Evolutionary conservation across 2,329 filamentous ascomycete genomes (phyloP).

Genomic region (Xylaria arbuscula): DNA sequence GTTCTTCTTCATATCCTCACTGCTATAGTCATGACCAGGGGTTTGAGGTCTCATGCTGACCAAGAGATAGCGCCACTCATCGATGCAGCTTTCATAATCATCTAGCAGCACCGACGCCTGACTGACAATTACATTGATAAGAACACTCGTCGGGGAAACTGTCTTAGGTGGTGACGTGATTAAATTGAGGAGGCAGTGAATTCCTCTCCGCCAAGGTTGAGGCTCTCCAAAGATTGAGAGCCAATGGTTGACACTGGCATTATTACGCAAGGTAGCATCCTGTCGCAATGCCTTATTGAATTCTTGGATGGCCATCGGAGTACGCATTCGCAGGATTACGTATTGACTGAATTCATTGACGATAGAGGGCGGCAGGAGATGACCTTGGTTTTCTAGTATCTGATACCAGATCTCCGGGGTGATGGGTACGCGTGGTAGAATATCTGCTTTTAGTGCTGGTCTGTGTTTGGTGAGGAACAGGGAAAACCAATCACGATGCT

Average conservation of each 20-base stretch:
- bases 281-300: slow-evolving; percentile 17
- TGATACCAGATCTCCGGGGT: slow-evolving; percentile 23
- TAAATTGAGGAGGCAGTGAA: slow-evolving; percentile 16
- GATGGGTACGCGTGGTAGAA: slow-evolving; percentile 30
- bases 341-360: slow-evolving; percentile 31
- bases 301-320: slow-evolving; percentile 10
- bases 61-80: slow-evolving; percentile 26
- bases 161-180: slow-evolving; percentile 18
- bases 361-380: slow-evolving; percentile 16
- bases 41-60: slow-evolving; percentile 4
- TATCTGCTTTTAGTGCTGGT: slow-evolving; percentile 5
- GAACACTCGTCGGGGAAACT: not conserved
- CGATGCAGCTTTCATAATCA: slow-evolving; percentile 26
- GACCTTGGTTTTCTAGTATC: slow-evolving; percentile 17
- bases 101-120: slow-evolving; percentile 32
- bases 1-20: slow-evolving; percentile 2
- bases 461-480: slow-evolving; percentile 33
- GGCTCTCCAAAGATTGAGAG: slow-evolving; percentile 25
- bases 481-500: slow-evolving; percentile 32
- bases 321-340: slow-evolving; percentile 8
- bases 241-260: slow-evolving; percentile 31
- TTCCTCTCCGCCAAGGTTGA: not conserved
- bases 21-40: not conserved
- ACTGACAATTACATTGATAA: slow-evolving; percentile 15
- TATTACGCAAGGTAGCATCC: slow-evolving; percentile 27